Percentiles rank a stretch among this genome's conserved stretches.
These are phyloP conservation scores for Mycena citricolor DNA, from an alignment of 1,284 basidiomycete species.

Conservation along the genomic window DNA sequence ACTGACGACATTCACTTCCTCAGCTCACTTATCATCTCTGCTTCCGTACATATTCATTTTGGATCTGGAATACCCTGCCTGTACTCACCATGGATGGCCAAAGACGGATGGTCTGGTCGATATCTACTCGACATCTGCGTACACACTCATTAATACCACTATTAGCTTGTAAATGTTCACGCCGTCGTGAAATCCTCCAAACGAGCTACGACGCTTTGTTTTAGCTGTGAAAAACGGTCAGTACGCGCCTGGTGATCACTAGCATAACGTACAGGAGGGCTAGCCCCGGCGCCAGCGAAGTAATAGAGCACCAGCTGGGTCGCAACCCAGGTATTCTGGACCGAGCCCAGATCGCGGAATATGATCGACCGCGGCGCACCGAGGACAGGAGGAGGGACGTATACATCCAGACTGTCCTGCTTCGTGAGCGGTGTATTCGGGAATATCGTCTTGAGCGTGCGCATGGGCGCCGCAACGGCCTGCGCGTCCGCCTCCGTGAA, in stretches of 20 bases:
- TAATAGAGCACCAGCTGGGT: slow-evolving; percentile 72
- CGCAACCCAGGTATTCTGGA: slow-evolving; percentile 74
- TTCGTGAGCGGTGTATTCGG: slow-evolving; percentile 68
- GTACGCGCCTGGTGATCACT: not conserved
- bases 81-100: not conserved
- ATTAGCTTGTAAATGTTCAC: not conserved
- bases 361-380: slow-evolving; percentile 54
- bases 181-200: slow-evolving; percentile 8
- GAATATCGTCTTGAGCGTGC: slow-evolving; percentile 74
- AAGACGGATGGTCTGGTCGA: not conserved
- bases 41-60: slow-evolving; percentile 7
- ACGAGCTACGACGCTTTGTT: slow-evolving; percentile 14
- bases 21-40: not conserved
- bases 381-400: slow-evolving; percentile 56
- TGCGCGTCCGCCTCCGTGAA: slow-evolving; percentile 54
- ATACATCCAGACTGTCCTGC: slow-evolving; percentile 65
- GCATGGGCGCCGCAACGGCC: slow-evolving; percentile 59
- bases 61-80: slow-evolving; percentile 15
- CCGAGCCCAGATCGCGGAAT: slow-evolving; percentile 69
- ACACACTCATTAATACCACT: not conserved
- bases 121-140: not conserved
- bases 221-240: slow-evolving; percentile 10
- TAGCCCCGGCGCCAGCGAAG: slow-evolving; percentile 68
- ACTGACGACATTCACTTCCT: not conserved
- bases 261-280: slow-evolving; percentile 59